Percentiles rank a stretch among this genome's conserved stretches.
These are phyloP conservation scores for Trichoderma sp. DNA, from an alignment of 2,329 filamentous ascomycete genomes.

Conservation along the genomic window DNA sequence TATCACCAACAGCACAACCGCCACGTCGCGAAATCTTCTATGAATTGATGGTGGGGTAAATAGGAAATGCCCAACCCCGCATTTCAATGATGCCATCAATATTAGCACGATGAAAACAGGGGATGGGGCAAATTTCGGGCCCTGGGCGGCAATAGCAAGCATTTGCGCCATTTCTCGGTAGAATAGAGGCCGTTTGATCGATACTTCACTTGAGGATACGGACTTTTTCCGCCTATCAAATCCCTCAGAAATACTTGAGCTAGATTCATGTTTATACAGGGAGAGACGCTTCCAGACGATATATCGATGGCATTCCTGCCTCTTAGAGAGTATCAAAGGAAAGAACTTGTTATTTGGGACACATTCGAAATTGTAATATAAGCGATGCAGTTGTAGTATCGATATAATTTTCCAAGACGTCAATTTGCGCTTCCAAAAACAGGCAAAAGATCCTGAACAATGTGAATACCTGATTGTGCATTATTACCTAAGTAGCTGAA, in stretches of 20 bases:
- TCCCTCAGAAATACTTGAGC: not conserved
- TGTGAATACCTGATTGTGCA: too few relatives aligned
- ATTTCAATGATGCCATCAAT: conserved; percentile 18
- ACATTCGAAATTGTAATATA: not conserved
- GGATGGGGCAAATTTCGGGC: conserved; percentile 12
- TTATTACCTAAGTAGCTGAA: not conserved
- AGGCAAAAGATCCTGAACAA: not conserved
- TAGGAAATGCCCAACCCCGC: conserved; percentile 15
- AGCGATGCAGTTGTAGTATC: not conserved
- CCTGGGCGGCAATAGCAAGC: not conserved
- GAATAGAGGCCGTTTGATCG: not conserved
- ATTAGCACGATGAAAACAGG: conserved; percentile 17
- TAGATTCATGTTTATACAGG: not conserved
- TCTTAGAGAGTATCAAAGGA: not conserved
- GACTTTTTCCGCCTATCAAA: not conserved
- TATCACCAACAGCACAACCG: not conserved
- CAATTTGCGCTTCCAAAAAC: not conserved
- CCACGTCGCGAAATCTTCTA: not conserved
- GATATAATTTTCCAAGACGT: not conserved
- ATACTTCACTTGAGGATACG: not conserved
- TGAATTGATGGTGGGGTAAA: not conserved
- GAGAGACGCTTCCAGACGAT: not conserved
- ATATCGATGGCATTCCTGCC: not conserved
- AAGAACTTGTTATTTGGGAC: not conserved
- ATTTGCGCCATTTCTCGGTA: not conserved